Conservation (phyloP, 768 basidiomycete genomes). For the Termitomyces sp. region DNA sequence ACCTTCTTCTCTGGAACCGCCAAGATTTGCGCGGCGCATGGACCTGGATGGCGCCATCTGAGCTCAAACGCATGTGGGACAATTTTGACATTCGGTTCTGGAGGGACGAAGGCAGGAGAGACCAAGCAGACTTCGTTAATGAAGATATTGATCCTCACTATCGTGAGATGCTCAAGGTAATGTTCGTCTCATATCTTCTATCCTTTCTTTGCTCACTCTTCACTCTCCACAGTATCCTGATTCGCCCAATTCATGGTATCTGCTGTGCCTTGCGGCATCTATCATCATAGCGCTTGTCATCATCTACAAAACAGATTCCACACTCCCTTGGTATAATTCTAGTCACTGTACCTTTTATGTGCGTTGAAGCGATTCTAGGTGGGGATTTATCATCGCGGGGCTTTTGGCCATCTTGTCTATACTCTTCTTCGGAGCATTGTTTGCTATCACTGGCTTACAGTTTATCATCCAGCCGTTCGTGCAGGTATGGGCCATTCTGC, state of each 20-base stretch:
- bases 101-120: conserved; percentile 36
- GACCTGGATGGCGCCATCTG: conserved; percentile 39
- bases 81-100: conserved; percentile 40
- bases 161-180: conserved; percentile 48
- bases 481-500: conserved; percentile 33
- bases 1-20: conserved; percentile 44
- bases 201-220: not conserved
- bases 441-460: conserved; percentile 42
- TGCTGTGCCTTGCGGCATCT: conserved; percentile 35
- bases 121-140: conserved; percentile 19
- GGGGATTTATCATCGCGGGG: conserved; percentile 44
- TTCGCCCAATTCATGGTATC: conserved; percentile 56
- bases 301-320: conserved; percentile 45
- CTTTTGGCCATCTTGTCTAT: conserved; percentile 41
- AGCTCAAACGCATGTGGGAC: conserved; percentile 27
- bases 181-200: not conserved
- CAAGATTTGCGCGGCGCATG: conserved; percentile 39
- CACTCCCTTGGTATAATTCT: conserved; percentile 39
- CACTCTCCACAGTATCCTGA: conserved; percentile 42
- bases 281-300: conserved; percentile 39
- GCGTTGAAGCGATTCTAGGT: conserved; percentile 25
- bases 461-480: conserved; percentile 48
- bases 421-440: conserved; percentile 42
- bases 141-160: conserved; percentile 45
- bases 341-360: not conserved